Evolutionary conservation across 1,139 yeast genomes (phyloP), one percentile per base, ranked within the genome.

Genomic region (Debaryomyces psychrophilus): DNA sequence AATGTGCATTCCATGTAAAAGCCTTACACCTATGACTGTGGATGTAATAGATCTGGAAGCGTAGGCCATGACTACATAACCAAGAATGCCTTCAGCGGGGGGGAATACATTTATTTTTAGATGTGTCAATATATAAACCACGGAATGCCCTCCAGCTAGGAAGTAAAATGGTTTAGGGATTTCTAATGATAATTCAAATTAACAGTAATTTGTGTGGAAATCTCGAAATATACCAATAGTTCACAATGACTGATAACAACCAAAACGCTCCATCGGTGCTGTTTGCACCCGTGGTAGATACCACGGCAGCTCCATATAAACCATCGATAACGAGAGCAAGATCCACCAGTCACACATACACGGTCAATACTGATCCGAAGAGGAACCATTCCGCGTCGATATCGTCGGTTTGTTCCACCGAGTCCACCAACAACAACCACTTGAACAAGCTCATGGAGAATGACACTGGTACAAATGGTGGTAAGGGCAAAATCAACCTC

Each of bases 321-420:
- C 37, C 41, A 12, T 27, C 38, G 8, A 28, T 36, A 15, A 41
- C 42, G 8, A 50, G 50, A 31, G 23, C 52, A 11, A 40, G 50
- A 28, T 49, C 50, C 11, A 41, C 44, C 2, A 44, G 43, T 36
- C 36, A 33, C 22, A 36, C 39, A 26, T n/a, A n/a, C 17, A 23
- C 41, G 5, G 8, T 25, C n/a, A 5, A 25, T 8, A 38, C 23
- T 3, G 36, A 43, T 9, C n/a, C 43, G 15, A 42, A 40, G 29
- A 50, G 64, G 44, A 48, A 47, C 39, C 61, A 57, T 35, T 55
- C 62, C n/a, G 50, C 49, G 31, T 58, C 63, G 14, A 49, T 57
- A 44, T 29, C 44, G 27, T 43, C 45, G 17, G 41, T 43, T 7
- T 31, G 34, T 25, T 42, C 44, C 5, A 42, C 44, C n/a, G 44